Percentiles rank a stretch among this genome's conserved stretches.
Conservation (phyloP, 2,329 filamentous ascomycete genomes). For the Aspergillus ruber region DNA sequence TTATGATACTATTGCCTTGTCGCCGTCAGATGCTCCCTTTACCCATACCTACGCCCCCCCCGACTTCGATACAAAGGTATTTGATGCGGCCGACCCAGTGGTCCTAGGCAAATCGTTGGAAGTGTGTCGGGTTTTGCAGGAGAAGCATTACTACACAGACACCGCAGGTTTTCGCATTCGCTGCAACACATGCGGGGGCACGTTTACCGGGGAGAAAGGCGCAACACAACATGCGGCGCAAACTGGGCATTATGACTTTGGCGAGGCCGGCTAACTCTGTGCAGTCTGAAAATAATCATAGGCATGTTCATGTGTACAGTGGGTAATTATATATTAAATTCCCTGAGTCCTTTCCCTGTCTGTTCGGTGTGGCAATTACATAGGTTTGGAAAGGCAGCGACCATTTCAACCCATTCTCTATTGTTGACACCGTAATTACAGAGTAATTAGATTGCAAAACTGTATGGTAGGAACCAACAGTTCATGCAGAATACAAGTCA, state of each 20-base stretch:
- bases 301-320: too few species aligned
- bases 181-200: constrained; percentile 57
- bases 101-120: constrained; percentile 56
- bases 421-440: too few species aligned
- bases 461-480: too few species aligned
- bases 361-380: too few species aligned
- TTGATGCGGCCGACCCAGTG: constrained; percentile 53
- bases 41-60: constrained; percentile 55
- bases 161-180: constrained; percentile 71
- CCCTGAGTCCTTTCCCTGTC: too few species aligned
- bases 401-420: too few species aligned
- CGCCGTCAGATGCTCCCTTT: constrained; percentile 53
- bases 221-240: constrained; percentile 41
- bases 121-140: constrained; percentile 60
- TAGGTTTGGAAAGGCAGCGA: too few species aligned
- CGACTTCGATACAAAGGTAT: constrained; percentile 72
- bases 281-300: neutral
- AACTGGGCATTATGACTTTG: constrained; percentile 46
- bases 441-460: too few species aligned
- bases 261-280: constrained; percentile 33
- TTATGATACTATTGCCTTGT: constrained; percentile 82
- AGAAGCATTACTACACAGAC: constrained; percentile 80
- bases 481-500: too few species aligned
- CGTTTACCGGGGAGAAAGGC: constrained; percentile 41
- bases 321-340: too few species aligned